Evolutionary conservation across 2,329 filamentous ascomycete genomes (phyloP), one percentile per base, ranked within the genome.

Genomic region (Pseudogymnoascus sp.): DNA sequence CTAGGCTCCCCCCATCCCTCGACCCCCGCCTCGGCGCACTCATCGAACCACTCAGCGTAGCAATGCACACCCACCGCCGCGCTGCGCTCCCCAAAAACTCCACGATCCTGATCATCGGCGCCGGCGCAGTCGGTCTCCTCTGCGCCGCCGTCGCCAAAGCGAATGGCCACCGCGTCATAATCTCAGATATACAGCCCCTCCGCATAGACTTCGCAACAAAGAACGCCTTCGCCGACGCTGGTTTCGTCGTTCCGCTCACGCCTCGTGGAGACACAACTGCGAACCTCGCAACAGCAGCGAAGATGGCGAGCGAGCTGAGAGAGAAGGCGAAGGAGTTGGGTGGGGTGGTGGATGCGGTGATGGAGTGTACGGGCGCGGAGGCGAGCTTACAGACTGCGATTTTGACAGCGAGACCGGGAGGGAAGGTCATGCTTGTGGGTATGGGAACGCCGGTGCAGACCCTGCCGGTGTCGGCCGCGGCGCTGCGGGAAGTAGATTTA

Each of bases 381-480:
- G 84, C 88, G 0, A 89, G 86, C 10, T 91, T 93, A 70, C 89
- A 93, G 77, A 82, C 88, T 0, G 84, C 83, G 34, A 82, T 93
- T 70, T 87, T 93, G 75, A 81, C 82, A 21, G 82, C 92, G 31
- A 83, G 86, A 66, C 80, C 80, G 47, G 90, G 90, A 64, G 90
- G 90, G 31, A 87, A 83, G n/a, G 93, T 91, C 70, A 87, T 96
- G 8, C 91, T 96, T 78, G 91, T 87, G 66, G 93, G 93, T 64
- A 96, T 97, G 91, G 93, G 93, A 72, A 89, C 88, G 73, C 76
- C 86, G 42, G 90, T 96, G 71, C 92, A 96, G 75, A 89, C 78
- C 6, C 96, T 97, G 79, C 93, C 93, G 61, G 96, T 97, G 74
- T 90, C 93, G 83, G 88, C 90, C 5, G 81, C 96, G 72, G 96